A percentile compares a stretch with the other conserved stretches of the same genome.
Evolutionary conservation across 441 rosid genomes (phyloP).

Genomic region (Metrosideros polymorpha): DNA sequence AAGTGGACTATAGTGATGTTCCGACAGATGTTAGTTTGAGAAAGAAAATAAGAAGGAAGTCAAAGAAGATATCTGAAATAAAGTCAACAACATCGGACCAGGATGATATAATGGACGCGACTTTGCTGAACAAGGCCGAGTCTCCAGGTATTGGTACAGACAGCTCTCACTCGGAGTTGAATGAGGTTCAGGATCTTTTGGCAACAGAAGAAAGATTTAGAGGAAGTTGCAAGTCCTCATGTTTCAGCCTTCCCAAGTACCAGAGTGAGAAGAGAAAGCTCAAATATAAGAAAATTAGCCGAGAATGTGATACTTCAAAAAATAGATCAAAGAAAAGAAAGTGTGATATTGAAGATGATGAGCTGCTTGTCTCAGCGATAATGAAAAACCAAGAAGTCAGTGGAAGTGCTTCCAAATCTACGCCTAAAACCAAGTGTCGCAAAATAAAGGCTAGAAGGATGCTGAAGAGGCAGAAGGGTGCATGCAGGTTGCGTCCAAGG

Average conservation of each 20-base stretch:
- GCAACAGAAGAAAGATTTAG: slow-evolving; percentile 3
- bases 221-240: slow-evolving; percentile 7
- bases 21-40: background rate
- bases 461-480: slow-evolving; percentile 42
- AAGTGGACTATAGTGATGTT: slow-evolving; percentile 25
- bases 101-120: slow-evolving; percentile 13
- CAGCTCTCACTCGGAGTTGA: slow-evolving; percentile 17
- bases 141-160: slow-evolving; percentile 17
- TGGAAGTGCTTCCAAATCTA: slow-evolving; percentile 21
- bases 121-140: slow-evolving; percentile 12
- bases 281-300: slow-evolving; percentile 24
- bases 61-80: slow-evolving; percentile 63
- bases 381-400: slow-evolving; percentile 43
- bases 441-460: slow-evolving; percentile 36
- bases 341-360: slow-evolving; percentile 58
- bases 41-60: slow-evolving; percentile 58
- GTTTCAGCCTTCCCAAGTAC: slow-evolving; percentile 12
- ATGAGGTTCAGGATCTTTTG: slow-evolving; percentile 17
- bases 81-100: slow-evolving; percentile 26
- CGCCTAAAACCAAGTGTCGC: slow-evolving; percentile 32
- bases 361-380: slow-evolving; percentile 50
- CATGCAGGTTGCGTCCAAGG: slow-evolving; percentile 65
- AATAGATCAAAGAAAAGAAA: slow-evolving; percentile 30
- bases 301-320: slow-evolving; percentile 19
- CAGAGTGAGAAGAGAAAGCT: slow-evolving; percentile 20